These are phyloP conservation scores for Ophiorrhiza pumila DNA, from an alignment of 257 asterid species.

Conservation along the genomic window DNA sequence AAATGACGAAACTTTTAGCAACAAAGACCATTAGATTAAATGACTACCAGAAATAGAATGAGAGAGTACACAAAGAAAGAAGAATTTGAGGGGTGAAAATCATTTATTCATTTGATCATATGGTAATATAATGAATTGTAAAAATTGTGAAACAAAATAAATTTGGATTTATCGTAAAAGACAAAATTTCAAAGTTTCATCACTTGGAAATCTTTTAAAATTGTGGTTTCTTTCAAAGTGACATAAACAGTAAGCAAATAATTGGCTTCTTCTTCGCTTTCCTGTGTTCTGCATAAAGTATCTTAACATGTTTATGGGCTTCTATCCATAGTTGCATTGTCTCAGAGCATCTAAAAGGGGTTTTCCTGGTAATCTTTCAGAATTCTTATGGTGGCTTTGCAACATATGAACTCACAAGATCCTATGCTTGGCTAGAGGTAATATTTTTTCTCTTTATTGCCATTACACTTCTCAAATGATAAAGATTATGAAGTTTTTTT, in stretches of 20 bases:
- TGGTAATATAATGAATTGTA: background rate
- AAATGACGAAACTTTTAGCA: background rate
- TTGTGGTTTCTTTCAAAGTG: background rate
- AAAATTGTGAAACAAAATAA: background rate
- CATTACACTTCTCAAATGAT: no score
- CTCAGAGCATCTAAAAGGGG: conserved; percentile 22
- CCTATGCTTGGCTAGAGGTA: conserved; percentile 99
- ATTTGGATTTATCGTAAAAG: background rate
- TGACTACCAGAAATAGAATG: no score
- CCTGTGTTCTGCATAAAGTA: background rate
- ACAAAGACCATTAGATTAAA: no score
- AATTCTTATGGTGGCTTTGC: conserved; percentile 86
- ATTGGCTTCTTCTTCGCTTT: background rate
- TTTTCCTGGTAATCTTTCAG: conserved; percentile 48
- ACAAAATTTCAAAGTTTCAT: background rate
- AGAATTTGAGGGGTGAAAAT: background rate
- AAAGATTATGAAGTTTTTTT: background rate
- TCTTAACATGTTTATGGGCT: background rate
- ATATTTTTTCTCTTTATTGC: conserved; percentile 17
- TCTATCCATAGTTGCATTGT: background rate
- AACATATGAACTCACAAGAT: conserved; percentile 95
- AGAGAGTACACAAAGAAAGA: background rate
- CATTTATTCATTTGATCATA: background rate
- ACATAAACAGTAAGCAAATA: background rate
- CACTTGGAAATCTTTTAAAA: background rate